Evolutionary conservation across 2,329 filamentous ascomycete genomes (phyloP).

Genomic region (Helotiales sp.): DNA sequence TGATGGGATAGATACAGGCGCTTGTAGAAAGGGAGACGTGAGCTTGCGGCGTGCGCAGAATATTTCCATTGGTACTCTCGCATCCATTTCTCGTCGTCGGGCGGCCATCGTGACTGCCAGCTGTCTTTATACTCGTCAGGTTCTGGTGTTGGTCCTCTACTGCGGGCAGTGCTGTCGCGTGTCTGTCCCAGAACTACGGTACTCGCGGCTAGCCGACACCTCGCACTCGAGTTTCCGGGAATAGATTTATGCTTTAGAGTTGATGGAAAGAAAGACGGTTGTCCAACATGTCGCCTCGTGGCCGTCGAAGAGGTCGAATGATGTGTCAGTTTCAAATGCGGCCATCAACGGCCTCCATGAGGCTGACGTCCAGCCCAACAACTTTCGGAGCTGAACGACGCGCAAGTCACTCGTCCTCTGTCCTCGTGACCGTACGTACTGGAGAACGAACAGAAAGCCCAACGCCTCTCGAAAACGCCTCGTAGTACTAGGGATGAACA

Average conservation of each 20-base stretch:
- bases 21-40: neutral
- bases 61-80: neutral
- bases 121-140: neutral
- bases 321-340: neutral
- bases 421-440: neutral
- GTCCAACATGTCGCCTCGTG: neutral
- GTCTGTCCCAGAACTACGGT: neutral
- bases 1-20: neutral
- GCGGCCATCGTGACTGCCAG: neutral
- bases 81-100: neutral
- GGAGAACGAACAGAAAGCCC: slow-evolving; percentile 4
- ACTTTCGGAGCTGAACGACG: slow-evolving; percentile 1
- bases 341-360: neutral
- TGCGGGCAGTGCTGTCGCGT: neutral
- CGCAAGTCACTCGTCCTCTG: neutral
- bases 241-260: neutral
- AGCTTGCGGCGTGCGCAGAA: neutral
- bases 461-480: neutral
- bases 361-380: neutral
- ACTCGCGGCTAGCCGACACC: neutral
- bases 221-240: neutral
- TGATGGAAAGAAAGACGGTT: slow-evolving; percentile 2
- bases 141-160: neutral
- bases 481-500: slow-evolving; percentile 3
- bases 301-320: neutral